Base-by-base conservation (phyloP, 2,329 filamentous ascomycete species). In the Aureobasidium namibiae region DNA sequence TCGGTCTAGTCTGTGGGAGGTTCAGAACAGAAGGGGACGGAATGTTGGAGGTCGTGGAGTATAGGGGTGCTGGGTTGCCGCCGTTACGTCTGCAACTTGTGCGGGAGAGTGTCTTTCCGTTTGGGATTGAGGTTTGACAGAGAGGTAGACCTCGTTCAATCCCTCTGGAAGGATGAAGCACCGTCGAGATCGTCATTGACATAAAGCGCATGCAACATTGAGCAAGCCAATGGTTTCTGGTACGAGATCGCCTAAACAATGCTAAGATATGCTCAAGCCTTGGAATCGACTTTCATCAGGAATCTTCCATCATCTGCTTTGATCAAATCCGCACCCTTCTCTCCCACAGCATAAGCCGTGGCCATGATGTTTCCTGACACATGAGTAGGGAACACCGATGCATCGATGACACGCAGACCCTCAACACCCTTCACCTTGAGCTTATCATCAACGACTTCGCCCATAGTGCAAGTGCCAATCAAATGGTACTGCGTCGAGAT, bases 401-500 rank as follows among this genome's bases (percentile, higher is more conserved):
- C 67, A 61, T 69, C 68, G n/a, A 67, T 63, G 16, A 69, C 63
- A 18, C 68, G 63, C 58, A 70, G 31, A 2, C 64, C 63, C 26
- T 62, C 23, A 11, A 67, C 61, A 11, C 67, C 67, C 41, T 66
- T 60, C 8, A 70, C 65, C 41, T 60, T 65, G 13, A 67, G 52
- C 34, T 64, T 62, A 4, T 59, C 60, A 56, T 68, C 66, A 2
- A 70, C 65, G 2, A 69, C 67, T 18, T 65, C 65, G 10, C 60
- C 62, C 73, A 76, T 72, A 1, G 73, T 68, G 45, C 72, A 75
- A 0, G 73, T 75, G 3, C 75, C 70, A 29, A 69, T 70, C 10
- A 72, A 65, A 66, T 78, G 75, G 65, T 75, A 78, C 60, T 70
- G 66, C 9, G 68, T 70, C 45, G 62, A 64, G 50, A 69, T 66